Evolutionary conservation across 1,284 basidiomycete species (phyloP).

Genomic region (Rhodotorula mucilaginosa): DNA sequence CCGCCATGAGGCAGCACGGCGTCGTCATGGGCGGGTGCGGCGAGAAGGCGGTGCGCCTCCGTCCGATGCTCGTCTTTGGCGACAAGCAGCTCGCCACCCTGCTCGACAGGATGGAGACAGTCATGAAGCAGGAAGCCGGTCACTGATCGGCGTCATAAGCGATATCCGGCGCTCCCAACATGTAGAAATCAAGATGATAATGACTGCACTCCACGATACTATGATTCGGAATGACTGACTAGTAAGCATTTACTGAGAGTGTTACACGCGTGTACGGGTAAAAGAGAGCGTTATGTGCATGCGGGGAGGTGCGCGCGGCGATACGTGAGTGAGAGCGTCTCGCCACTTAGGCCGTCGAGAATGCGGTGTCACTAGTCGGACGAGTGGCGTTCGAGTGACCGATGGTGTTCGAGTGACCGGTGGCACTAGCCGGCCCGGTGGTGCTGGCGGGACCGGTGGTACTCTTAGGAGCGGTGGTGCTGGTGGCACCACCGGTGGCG

Average conservation of each 20-base stretch:
- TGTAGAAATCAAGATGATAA: not conserved
- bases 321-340: not conserved
- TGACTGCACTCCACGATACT: too few species aligned
- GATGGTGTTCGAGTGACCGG: too few species aligned
- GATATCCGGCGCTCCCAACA: too few species aligned
- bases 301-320: too few species aligned
- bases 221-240: too few species aligned
- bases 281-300: too few species aligned
- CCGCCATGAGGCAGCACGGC: slow-evolving; percentile 51
- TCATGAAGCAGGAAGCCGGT: not conserved
- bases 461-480: not conserved
- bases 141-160: not conserved
- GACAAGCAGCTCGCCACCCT: slow-evolving; percentile 11
- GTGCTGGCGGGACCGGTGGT: not conserved
- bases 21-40: slow-evolving; percentile 53
- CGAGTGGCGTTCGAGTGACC: too few species aligned
- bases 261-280: too few species aligned
- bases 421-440: not conserved
- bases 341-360: not conserved
- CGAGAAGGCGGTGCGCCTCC: slow-evolving; percentile 50
- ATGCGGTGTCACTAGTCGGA: not conserved
- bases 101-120: slow-evolving; percentile 6
- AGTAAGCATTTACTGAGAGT: too few species aligned
- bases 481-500: too few species aligned
- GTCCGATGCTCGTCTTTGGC: slow-evolving; percentile 51